phyloP scores from a whole-genome alignment of 1,284 basidiomycete species.

The Pascua guehoae region DNA sequence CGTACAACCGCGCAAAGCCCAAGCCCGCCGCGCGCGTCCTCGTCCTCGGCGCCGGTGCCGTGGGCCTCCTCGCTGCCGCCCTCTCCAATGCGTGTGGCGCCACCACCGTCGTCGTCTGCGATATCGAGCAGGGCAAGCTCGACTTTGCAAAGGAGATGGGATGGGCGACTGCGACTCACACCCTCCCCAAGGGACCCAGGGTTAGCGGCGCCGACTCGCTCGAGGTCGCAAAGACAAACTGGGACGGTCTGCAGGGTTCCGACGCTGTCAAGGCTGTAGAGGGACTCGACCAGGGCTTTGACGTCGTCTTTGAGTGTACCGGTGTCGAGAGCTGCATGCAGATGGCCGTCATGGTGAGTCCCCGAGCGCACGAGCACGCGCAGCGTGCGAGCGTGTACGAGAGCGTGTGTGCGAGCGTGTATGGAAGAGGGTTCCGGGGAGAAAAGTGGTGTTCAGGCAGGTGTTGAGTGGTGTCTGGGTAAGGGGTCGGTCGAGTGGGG shows the following conservation, averaged over 20 bases:
- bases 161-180: slow-evolving; percentile 70
- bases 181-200: slow-evolving; percentile 57
- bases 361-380: slow-evolving; percentile 54
- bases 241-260: slow-evolving; percentile 42
- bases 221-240: slow-evolving; percentile 62
- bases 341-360: slow-evolving; percentile 63
- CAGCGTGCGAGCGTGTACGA: no score
- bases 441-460: no score
- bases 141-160: slow-evolving; percentile 69
- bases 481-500: no score
- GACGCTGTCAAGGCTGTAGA: slow-evolving; percentile 31
- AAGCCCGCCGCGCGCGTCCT: slow-evolving; percentile 65
- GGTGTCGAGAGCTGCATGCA: slow-evolving; percentile 88
- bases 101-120: slow-evolving; percentile 68
- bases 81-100: slow-evolving; percentile 71
- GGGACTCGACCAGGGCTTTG: slow-evolving; percentile 71
- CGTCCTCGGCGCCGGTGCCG: slow-evolving; percentile 86
- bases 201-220: slow-evolving; percentile 61
- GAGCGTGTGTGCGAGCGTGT: no score
- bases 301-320: slow-evolving; percentile 86
- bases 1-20: slow-evolving; percentile 66
- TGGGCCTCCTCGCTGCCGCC: slow-evolving; percentile 81
- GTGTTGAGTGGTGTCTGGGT: no score
- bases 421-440: no score
- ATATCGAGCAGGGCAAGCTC: slow-evolving; percentile 76